Evolutionary conservation across 768 basidiomycete genomes (phyloP), one percentile per base, ranked within the genome.

Genomic region (Porphyrellus cyaneotinctus): DNA sequence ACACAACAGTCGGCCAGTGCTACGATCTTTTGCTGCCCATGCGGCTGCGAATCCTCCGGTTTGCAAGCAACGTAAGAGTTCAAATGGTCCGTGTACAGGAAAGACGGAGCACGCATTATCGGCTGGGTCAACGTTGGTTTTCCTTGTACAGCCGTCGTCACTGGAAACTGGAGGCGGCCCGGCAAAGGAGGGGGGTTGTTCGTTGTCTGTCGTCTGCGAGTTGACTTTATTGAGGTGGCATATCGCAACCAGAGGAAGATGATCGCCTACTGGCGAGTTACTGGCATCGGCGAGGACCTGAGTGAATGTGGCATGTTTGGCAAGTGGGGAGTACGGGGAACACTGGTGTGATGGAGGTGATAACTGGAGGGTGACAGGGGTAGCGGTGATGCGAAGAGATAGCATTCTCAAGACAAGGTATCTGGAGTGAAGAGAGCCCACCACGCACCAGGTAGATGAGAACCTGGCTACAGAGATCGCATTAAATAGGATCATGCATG

Each of bases 1-100:
- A 58, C 75, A 78, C 47, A 78, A 38, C 13, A 72, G 26, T 14
- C 70, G 70, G 6, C 67, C 69, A 22, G 64, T 64, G n/a, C 47
- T 42, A 15, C 17, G 43, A 32, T 68, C 69, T 17, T 47, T 60
- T 26, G 62, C 67, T 31, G 52, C 67, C 43, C 58, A 63, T 1
- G 67, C 58, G 1, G 37, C 10, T 28, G 47, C 69, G 42, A 57
- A 69, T 3, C 35, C 54, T 14, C 67, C 67, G 1, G 12, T 44
- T 39, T 67, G 60, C n/a, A 68, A 0, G 15, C 46, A 43, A 11
- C 48, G 22, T 11, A 56, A 11, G 22, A 67, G 45, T 32, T 57
- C 60, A 41, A 68, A 69, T 17, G 67, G 67, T 5, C 69, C 69
- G 9, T 48, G 6, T 1, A 64, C 59, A 9, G 67, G 65, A 43